These are phyloP conservation scores for Euphorbia celastroides DNA, from an alignment of 441 rosid genomes.

Conservation along the genomic window DNA sequence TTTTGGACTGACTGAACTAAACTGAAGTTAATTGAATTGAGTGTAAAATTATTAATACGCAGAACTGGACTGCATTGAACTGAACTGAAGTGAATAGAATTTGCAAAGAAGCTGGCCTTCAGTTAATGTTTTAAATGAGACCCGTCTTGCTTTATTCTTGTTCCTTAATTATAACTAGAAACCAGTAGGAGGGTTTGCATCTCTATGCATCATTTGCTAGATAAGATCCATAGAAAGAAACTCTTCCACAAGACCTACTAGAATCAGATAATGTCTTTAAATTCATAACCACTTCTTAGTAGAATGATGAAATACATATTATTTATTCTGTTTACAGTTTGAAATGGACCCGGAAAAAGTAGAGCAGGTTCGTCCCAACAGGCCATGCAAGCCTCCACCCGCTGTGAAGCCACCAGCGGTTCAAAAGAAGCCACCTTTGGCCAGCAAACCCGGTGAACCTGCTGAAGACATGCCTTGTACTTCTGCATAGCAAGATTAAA, in stretches of 20 bases:
- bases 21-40: too few species aligned
- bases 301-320: constrained; percentile 4
- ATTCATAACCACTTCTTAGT: background rate
- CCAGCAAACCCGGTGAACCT: constrained; percentile 27
- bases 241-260: background rate
- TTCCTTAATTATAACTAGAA: background rate
- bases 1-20: too few species aligned
- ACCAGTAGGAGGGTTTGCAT: background rate
- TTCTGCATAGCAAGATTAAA: constrained; percentile 45
- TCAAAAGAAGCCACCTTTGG: constrained; percentile 38
- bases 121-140: too few species aligned
- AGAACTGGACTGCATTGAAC: too few species aligned
- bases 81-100: too few species aligned
- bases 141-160: background rate
- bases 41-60: too few species aligned
- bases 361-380: constrained; percentile 51
- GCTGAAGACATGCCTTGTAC: constrained; percentile 62
- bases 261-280: background rate
- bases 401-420: constrained; percentile 40
- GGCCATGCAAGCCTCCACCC: constrained; percentile 58
- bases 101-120: too few species aligned
- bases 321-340: constrained; percentile 48
- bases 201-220: background rate
- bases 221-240: background rate
- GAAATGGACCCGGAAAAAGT: constrained; percentile 46